Percentiles rank a stretch among this genome's conserved stretches.
Evolutionary conservation across 495 filamentous ascomycete genomes (phyloP).

Genomic region (Darksidea phi): DNA sequence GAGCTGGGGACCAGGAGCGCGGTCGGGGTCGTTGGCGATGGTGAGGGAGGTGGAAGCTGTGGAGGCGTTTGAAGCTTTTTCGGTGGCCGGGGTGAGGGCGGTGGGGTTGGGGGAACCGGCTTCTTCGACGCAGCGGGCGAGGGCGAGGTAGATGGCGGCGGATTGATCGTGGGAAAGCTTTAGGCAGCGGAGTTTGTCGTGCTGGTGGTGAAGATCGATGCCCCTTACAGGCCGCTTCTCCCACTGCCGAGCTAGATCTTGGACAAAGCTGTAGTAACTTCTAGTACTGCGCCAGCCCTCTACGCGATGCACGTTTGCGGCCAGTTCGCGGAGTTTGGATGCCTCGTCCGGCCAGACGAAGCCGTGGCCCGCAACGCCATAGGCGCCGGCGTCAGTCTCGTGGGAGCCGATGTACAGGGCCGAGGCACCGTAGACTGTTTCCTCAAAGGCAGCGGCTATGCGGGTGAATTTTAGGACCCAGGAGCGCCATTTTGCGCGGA

Average conservation of each 20-base stretch:
- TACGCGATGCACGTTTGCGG: slow-evolving; percentile 84
- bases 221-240: slow-evolving; percentile 72
- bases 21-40: background rate
- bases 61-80: slow-evolving; percentile 22
- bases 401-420: slow-evolving; percentile 78
- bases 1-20: slow-evolving; percentile 19
- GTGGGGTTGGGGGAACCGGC: slow-evolving; percentile 19
- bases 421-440: slow-evolving; percentile 86
- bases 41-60: slow-evolving; percentile 7
- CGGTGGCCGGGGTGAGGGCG: background rate
- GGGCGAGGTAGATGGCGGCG: slow-evolving; percentile 75
- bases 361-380: slow-evolving; percentile 74
- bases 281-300: slow-evolving; percentile 95
- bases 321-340: slow-evolving; percentile 77
- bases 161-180: slow-evolving; percentile 69
- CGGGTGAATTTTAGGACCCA: slow-evolving; percentile 90
- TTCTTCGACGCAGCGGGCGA: slow-evolving; percentile 70
- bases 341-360: slow-evolving; percentile 90
- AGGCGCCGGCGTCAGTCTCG: slow-evolving; percentile 63
- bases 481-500: slow-evolving; percentile 84
- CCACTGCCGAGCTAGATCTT: slow-evolving; percentile 67
- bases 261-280: slow-evolving; percentile 92
- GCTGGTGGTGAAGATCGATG: slow-evolving; percentile 85
- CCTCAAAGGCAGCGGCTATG: slow-evolving; percentile 90
- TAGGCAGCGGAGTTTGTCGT: slow-evolving; percentile 80